Base-by-base conservation (phyloP, 768 basidiomycete genomes). In the Tylopilus cervinicoccineus region DNA sequence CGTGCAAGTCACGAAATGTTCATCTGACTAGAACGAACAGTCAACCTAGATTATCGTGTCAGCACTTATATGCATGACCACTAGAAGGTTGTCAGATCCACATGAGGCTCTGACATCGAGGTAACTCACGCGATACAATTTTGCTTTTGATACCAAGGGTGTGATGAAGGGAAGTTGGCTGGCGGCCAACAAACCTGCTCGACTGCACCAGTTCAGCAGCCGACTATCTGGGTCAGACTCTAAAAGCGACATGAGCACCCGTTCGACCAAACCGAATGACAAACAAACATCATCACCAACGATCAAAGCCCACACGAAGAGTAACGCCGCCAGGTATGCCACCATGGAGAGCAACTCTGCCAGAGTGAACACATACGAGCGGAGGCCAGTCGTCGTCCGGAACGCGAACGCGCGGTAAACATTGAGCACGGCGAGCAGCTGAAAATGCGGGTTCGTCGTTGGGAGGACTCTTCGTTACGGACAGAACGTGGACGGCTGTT, bases 141-240 rank as follows among this genome's bases (percentile, higher is more conserved):
- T 61, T 61, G 55, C 77, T 76, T 58, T 76, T 77, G 32, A 68
- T 71, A 2, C 72, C 73, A 7, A 77, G 64, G 12, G 69, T 4
- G 72, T 66, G 45, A 76, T 63, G 24, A 77, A 57, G 3, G 70
- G 70, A 13, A 71, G 54, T 50, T 77, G 72, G n/a, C 53, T 59
- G 8, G 60, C 56, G 6, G 69, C 66, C 32, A 71, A 56, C 23
- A 64, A 38, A 1, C 51, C 69, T 22, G 64, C 59, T 9, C 68
- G 64, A 45, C 67, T 70, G 5, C 56, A 56, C 62, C 65, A 73
- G 47, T 65, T 69, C 11, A 67, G 53, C 10, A 50, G 56, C 12
- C 51, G 23, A 4, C 64, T 63, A 2, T 51, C 39, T 0, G 48
- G 34, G 22, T 62, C 50, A 23, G 58, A 63, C 3, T 53, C 65